phyloP scores from a whole-genome alignment of 495 filamentous ascomycete species.

The Trichocladium uniseriatum region DNA sequence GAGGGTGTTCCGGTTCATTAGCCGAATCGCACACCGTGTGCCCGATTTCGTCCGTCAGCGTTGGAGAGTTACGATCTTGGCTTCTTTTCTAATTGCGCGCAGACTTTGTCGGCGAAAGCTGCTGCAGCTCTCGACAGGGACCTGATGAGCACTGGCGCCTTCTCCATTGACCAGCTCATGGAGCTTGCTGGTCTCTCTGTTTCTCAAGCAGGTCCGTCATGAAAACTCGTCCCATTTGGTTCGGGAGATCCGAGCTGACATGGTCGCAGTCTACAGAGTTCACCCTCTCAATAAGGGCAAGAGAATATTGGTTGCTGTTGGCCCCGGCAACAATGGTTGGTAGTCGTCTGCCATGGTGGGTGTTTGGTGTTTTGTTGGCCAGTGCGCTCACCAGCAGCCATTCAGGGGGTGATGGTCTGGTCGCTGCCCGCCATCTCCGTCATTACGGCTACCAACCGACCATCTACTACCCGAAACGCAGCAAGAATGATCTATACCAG shows the following conservation, averaged over 20 bases:
- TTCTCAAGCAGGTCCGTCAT: constrained; percentile 67
- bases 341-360: constrained; percentile 3
- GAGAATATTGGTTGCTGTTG: constrained; percentile 77
- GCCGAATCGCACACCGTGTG: not conserved
- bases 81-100: not conserved
- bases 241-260: not conserved
- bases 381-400: constrained; percentile 19
- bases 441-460: constrained; percentile 88
- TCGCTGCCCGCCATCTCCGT: constrained; percentile 86
- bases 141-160: constrained; percentile 86
- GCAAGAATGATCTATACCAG: constrained; percentile 83
- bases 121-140: constrained; percentile 85
- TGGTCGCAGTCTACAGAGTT: constrained; percentile 60
- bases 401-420: constrained; percentile 83
- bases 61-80: not conserved
- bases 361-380: not conserved
- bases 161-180: constrained; percentile 95
- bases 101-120: constrained; percentile 83
- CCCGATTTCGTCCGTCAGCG: not conserved
- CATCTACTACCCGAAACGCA: constrained; percentile 86
- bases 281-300: constrained; percentile 67
- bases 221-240: not conserved
- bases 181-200: constrained; percentile 90
- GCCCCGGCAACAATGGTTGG: constrained; percentile 89
- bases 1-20: not conserved